These are phyloP conservation scores for Xerocomus amazonicus DNA, from an alignment of 1,284 basidiomycete genomes.

Conservation along the genomic window DNA sequence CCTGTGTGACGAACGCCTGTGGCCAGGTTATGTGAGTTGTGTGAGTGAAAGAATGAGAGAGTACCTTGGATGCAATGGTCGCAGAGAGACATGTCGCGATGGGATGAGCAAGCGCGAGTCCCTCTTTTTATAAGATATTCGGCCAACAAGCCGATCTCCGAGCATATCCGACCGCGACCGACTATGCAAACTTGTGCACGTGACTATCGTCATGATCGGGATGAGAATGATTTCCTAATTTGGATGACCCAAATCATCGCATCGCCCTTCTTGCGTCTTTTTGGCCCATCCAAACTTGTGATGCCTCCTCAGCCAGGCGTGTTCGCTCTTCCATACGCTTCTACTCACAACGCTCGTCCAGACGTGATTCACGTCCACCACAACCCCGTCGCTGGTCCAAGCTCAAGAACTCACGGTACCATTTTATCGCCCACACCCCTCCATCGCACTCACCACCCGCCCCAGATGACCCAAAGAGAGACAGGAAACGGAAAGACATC, in stretches of 20 bases:
- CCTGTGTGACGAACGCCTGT: conserved; percentile 26
- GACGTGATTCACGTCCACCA: conserved; percentile 33
- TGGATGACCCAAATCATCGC: conserved; percentile 12
- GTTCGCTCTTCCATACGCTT: conserved; percentile 46
- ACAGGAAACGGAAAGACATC: conserved; percentile 63
- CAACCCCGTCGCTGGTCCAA: conserved; percentile 36
- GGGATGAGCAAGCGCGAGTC: too few species aligned
- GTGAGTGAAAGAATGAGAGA: neutral
- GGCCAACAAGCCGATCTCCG: neutral
- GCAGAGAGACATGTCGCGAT: conserved; percentile 23
- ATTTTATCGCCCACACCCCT: too few species aligned
- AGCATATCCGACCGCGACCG: neutral
- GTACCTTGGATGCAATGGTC: conserved; percentile 20
- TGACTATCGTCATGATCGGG: conserved; percentile 27
- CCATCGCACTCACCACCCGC: conserved; percentile 6
- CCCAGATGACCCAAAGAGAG: conserved; percentile 46
- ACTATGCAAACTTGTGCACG: conserved; percentile 7
- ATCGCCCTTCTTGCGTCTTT: neutral
- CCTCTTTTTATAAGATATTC: conserved; percentile 9
- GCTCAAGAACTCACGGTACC: conserved; percentile 39
- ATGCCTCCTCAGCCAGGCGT: conserved; percentile 56
- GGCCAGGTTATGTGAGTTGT: neutral
- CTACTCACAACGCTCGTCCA: conserved; percentile 40
- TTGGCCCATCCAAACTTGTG: neutral
- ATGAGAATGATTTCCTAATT: conserved; percentile 10